These are phyloP conservation scores for Eucalyptus polybractea DNA, from an alignment of 345 rosid species.

Conservation along the genomic window DNA sequence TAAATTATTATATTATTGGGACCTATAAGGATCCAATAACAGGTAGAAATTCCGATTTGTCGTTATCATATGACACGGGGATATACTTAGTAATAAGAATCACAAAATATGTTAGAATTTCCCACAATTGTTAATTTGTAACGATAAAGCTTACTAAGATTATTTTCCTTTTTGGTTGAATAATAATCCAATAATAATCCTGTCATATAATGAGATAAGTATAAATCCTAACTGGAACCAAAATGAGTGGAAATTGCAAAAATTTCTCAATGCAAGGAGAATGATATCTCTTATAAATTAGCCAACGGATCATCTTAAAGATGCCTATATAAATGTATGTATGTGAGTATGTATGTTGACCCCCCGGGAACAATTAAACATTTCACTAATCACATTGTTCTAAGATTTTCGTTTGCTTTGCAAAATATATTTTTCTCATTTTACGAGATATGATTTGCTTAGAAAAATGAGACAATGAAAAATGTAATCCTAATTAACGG, in stretches of 20 bases:
- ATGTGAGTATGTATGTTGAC: neutral
- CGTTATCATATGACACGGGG: neutral
- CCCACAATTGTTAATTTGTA: neutral
- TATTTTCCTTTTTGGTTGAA: neutral
- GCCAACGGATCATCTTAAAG: neutral
- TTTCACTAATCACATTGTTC: neutral
- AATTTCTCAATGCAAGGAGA: neutral
- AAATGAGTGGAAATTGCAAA: neutral
- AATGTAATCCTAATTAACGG: no score
- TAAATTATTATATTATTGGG: neutral
- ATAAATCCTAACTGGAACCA: neutral
- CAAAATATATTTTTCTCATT: no score
- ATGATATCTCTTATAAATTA: neutral
- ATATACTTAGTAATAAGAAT: neutral
- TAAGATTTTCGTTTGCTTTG: no score
- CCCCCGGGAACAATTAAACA: neutral
- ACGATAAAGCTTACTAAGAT: neutral
- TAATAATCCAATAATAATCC: neutral
- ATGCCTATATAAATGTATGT: neutral
- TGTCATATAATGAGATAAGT: neutral
- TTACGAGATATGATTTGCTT: no score
- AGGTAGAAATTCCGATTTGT: neutral
- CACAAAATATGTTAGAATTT: neutral
- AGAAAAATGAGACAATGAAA: no score
- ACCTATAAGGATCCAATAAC: neutral